Conservation (phyloP, 1,139 yeast species). For the Arxiozyma telluris region DNA sequence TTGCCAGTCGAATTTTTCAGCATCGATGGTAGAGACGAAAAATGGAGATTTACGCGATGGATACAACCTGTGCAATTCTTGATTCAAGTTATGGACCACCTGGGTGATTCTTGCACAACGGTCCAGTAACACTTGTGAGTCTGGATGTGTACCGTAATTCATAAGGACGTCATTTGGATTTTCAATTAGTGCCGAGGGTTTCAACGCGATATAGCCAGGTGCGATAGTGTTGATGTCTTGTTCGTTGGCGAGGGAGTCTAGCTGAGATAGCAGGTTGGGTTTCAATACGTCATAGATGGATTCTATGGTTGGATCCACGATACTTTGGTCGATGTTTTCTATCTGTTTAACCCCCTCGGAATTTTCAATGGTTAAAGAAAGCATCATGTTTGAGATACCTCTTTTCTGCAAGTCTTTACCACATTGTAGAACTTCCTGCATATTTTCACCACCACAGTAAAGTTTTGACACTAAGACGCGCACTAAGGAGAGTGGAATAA, state of each 20-base stretch:
- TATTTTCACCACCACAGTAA: conserved; percentile 86
- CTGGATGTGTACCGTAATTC: conserved; percentile 41
- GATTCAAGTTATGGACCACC: conserved; percentile 50
- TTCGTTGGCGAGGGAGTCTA: conserved; percentile 27
- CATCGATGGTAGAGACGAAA: conserved; percentile 83
- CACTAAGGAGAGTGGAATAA: conserved; percentile 61
- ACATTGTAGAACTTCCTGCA: conserved; percentile 58
- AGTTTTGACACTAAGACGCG: conserved; percentile 69
- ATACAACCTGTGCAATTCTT: conserved; percentile 39
- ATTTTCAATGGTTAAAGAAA: conserved; percentile 86
- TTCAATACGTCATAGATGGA: conserved; percentile 64
- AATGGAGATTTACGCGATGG: conserved; percentile 71
- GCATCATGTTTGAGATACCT: conserved; percentile 90
- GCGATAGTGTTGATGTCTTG: conserved; percentile 53
- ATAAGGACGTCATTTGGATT: conserved; percentile 69
- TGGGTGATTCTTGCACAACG: conserved; percentile 54
- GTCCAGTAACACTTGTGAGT: conserved; percentile 51
- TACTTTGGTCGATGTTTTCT: conserved; percentile 49
- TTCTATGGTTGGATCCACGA: conserved; percentile 55
- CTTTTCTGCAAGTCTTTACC: conserved; percentile 59
- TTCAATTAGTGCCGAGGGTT: conserved; percentile 82
- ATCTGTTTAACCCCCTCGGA: conserved; percentile 54
- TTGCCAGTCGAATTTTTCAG: conserved; percentile 83
- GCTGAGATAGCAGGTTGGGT: conserved; percentile 54
- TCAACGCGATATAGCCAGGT: conserved; percentile 79